Percentiles rank a stretch among this genome's conserved stretches.
phyloP scores from a whole-genome alignment of 495 filamentous ascomycete genomes.

The Durotheca rogersii region DNA sequence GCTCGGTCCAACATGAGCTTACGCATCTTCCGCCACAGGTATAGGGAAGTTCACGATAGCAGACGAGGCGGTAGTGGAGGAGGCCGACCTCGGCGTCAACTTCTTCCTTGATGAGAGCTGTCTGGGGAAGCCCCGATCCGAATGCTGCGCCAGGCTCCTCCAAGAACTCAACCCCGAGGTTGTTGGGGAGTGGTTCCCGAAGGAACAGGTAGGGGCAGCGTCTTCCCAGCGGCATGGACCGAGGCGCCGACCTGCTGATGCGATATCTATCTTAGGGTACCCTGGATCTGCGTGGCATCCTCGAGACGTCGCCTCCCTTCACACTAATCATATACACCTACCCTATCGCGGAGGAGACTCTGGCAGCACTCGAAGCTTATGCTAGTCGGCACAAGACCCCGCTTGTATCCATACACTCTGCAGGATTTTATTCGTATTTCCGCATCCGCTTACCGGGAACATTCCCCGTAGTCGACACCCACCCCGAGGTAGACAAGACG shows the following conservation, averaged over 20 bases:
- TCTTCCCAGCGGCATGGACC: slow-evolving; percentile 26
- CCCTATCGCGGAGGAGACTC: slow-evolving; percentile 60
- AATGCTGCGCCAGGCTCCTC: slow-evolving; percentile 71
- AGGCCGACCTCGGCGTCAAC: slow-evolving; percentile 88
- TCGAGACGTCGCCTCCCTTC: slow-evolving; percentile 54
- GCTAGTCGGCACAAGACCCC: slow-evolving; percentile 65
- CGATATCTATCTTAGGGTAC: slow-evolving; percentile 13
- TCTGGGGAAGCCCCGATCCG: slow-evolving; percentile 77
- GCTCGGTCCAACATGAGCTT: slow-evolving; percentile 1
- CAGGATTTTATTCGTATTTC: slow-evolving; percentile 87
- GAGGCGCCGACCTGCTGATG: slow-evolving; percentile 23
- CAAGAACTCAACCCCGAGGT: slow-evolving; percentile 97
- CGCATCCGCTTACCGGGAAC: slow-evolving; percentile 69
- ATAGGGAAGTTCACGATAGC: slow-evolving; percentile 94
- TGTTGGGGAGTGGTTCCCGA: slow-evolving; percentile 61
- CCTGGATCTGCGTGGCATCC: slow-evolving; percentile 30
- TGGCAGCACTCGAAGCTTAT: slow-evolving; percentile 59
- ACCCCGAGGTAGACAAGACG: slow-evolving; percentile 83
- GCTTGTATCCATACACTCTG: slow-evolving; percentile 77
- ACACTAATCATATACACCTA: slow-evolving; percentile 75
- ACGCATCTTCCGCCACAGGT: slow-evolving; percentile 52
- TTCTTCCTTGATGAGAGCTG: slow-evolving; percentile 87
- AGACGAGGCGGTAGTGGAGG: slow-evolving; percentile 72
- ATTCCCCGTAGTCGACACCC: slow-evolving; percentile 95
- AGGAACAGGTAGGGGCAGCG: slow-evolving; percentile 36